These are phyloP conservation scores for Cotoneaster glaucophyllus DNA, from an alignment of 306 rosid species.

Conservation along the genomic window DNA sequence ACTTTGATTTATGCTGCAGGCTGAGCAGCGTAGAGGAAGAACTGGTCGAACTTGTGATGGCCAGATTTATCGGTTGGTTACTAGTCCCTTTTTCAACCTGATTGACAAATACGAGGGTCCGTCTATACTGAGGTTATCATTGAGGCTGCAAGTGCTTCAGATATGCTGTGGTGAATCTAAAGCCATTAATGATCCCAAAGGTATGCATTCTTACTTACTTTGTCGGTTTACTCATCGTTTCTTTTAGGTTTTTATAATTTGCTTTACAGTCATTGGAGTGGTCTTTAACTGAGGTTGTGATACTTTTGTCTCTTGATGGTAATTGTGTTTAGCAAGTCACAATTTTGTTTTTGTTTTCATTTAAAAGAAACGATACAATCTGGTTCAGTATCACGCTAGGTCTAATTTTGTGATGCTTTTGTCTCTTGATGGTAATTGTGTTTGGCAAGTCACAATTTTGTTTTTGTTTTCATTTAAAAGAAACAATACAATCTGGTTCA, in stretches of 20 bases:
- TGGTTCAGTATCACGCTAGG: neutral
- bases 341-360: neutral
- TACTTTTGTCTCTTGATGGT: neutral
- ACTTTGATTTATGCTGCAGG: conserved; percentile 40
- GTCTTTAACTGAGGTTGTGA: neutral
- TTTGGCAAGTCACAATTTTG: neutral
- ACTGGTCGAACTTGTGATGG: conserved; percentile 99
- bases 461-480: neutral
- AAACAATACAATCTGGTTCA: neutral
- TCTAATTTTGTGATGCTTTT: neutral
- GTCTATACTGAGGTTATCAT: conserved; percentile 60
- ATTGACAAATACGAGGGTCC: conserved; percentile 64
- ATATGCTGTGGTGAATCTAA: conserved; percentile 71
- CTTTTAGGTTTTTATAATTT: neutral
- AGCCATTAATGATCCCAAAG: conserved; percentile 80
- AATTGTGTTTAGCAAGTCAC: neutral
- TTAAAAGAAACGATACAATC: neutral
- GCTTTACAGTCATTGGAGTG: neutral
- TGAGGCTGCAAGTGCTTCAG: conserved; percentile 74
- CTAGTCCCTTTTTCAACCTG: conserved; percentile 50
- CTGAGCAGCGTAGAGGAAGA: conserved; percentile 84
- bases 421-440: neutral
- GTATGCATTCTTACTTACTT: conserved; percentile 19
- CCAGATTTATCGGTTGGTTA: conserved; percentile 66
- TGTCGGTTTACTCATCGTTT: neutral